Evolutionary conservation across 495 filamentous ascomycete species (phyloP).

Genomic region (Endocarpon pusillum): DNA sequence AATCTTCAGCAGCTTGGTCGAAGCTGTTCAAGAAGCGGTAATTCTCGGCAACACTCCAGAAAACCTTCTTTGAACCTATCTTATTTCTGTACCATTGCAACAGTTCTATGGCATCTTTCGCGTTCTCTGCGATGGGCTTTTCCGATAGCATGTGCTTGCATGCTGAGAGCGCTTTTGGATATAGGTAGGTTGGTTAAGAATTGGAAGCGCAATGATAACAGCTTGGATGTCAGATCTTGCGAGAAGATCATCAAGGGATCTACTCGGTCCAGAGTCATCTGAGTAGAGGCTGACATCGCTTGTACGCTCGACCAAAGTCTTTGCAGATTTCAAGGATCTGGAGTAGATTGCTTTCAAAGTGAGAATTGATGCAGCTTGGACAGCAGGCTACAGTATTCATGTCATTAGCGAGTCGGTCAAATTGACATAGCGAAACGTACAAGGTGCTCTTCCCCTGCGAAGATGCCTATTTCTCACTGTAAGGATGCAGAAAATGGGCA

Average conservation of each 20-base stretch:
- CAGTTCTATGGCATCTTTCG: constrained; percentile 42
- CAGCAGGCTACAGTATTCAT: constrained; percentile 25
- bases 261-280: constrained; percentile 39
- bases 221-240: constrained; percentile 45
- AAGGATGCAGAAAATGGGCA: background rate
- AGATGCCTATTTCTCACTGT: constrained; percentile 15
- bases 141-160: constrained; percentile 73
- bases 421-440: constrained; percentile 6
- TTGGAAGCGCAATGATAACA: constrained; percentile 42
- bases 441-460: constrained; percentile 27
- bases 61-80: constrained; percentile 26
- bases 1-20: constrained; percentile 35
- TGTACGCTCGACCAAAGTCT: constrained; percentile 14
- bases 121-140: constrained; percentile 60
- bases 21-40: constrained; percentile 48
- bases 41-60: constrained; percentile 61
- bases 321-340: constrained; percentile 30
- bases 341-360: constrained; percentile 45
- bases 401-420: background rate
- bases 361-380: constrained; percentile 27
- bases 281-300: constrained; percentile 35
- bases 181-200: constrained; percentile 9
- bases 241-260: constrained; percentile 43
- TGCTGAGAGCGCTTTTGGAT: constrained; percentile 32
- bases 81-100: constrained; percentile 40